Percentiles rank a stretch among this genome's conserved stretches.
phyloP scores from a whole-genome alignment of 2,329 filamentous ascomycete genomes.

The Botryotinia globosa region DNA sequence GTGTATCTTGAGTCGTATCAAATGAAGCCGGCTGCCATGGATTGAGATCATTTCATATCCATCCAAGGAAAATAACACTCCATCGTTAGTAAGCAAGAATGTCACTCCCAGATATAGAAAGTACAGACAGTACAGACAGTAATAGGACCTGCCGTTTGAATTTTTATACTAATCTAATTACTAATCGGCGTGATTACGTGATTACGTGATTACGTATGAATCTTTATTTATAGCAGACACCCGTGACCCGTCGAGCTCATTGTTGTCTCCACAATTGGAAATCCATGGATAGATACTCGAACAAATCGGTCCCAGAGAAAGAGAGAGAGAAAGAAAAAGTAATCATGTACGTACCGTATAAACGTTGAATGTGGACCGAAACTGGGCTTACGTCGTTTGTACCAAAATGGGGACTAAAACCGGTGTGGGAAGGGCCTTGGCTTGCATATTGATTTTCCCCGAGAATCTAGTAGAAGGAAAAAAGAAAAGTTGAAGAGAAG shows the following conservation, averaged over 20 bases:
- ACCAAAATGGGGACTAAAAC: neutral
- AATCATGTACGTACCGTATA: too few relatives aligned
- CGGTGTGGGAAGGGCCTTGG: constrained; percentile 8
- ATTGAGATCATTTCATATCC: neutral
- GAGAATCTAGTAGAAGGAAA: constrained; percentile 11
- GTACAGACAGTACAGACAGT: too few relatives aligned
- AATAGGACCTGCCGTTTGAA: neutral
- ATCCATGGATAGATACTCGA: too few relatives aligned
- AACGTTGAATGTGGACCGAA: neutral
- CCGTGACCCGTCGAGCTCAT: too few relatives aligned
- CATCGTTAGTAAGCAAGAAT: neutral
- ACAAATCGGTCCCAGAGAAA: neutral
- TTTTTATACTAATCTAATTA: too few relatives aligned
- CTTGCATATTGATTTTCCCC: constrained; percentile 6
- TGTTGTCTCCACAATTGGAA: constrained; percentile 1
- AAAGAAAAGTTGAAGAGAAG: neutral
- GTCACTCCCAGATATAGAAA: neutral
- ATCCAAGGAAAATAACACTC: neutral
- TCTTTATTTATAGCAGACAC: neutral
- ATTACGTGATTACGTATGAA: too few relatives aligned
- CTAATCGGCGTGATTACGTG: neutral
- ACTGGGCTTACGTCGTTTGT: neutral
- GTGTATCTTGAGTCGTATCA: neutral
- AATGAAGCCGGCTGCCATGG: neutral
- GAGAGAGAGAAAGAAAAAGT: neutral